Conservation (phyloP, 331 rosid species). For the Malus hybrid region DNA sequence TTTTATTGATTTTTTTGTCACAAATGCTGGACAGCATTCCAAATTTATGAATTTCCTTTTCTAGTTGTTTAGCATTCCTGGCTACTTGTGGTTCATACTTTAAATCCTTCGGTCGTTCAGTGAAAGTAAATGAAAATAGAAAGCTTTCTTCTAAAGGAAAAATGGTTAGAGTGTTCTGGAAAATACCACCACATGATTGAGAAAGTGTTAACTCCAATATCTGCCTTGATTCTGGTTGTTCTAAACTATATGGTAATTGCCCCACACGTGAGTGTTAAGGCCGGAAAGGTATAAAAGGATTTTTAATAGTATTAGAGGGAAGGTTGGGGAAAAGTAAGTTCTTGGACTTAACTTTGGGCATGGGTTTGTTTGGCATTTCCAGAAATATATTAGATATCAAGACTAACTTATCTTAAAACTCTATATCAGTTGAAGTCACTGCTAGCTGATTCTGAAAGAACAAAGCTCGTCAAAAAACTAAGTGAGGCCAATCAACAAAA, state of each 20-base stretch:
- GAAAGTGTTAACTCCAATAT: neutral
- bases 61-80: neutral
- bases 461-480: conserved; percentile 58
- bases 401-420: neutral
- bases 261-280: neutral
- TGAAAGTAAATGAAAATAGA: neutral
- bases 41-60: neutral
- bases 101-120: neutral
- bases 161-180: neutral
- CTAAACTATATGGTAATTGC: neutral
- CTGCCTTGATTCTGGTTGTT: neutral
- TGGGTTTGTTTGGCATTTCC: neutral
- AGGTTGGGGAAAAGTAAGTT: neutral
- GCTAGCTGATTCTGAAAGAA: conserved; percentile 69
- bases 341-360: neutral
- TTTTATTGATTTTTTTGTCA: too few relatives aligned
- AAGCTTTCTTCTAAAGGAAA: neutral
- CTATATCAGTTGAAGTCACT: conserved; percentile 48
- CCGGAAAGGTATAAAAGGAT: neutral
- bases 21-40: neutral
- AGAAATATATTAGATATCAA: neutral
- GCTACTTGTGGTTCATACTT: neutral
- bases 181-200: neutral
- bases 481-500: conserved; percentile 94
- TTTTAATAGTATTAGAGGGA: neutral